These are phyloP conservation scores for Butyriboletus appendiculatus DNA, from an alignment of 1,284 basidiomycete genomes.

Conservation along the genomic window DNA sequence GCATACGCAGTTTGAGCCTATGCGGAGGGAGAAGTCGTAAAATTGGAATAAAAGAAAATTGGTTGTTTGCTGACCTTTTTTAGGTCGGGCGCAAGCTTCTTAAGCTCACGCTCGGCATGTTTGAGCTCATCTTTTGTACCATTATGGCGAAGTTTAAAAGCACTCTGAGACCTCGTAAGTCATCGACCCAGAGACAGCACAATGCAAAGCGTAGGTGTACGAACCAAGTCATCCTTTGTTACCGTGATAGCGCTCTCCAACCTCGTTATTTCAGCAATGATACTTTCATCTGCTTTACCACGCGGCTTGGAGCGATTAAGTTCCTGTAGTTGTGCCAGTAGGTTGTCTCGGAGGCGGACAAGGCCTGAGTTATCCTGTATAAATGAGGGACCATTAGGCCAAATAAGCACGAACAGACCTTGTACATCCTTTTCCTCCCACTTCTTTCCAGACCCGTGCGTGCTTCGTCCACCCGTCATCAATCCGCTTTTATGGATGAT, in stretches of 20 bases:
- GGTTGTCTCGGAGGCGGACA: constrained; percentile 69
- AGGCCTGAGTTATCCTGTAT: constrained; percentile 51
- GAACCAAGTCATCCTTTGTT: constrained; percentile 82
- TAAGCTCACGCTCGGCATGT: constrained; percentile 71
- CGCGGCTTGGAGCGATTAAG: constrained; percentile 81
- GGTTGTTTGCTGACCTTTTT: constrained; percentile 50
- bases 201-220: constrained; percentile 21
- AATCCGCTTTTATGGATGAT: constrained; percentile 97
- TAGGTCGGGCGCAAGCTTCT: constrained; percentile 64
- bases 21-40: not conserved
- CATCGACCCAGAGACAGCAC: not conserved
- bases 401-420: constrained; percentile 44
- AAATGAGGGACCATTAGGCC: not conserved
- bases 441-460: constrained; percentile 70
- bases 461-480: constrained; percentile 93
- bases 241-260: constrained; percentile 76
- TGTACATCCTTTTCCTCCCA: constrained; percentile 95
- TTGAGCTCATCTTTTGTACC: constrained; percentile 81
- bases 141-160: constrained; percentile 64
- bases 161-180: constrained; percentile 43
- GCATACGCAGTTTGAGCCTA: constrained; percentile 58
- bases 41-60: not conserved
- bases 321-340: constrained; percentile 81
- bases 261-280: constrained; percentile 76
- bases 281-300: constrained; percentile 78